These are phyloP conservation scores for Wallemia mellicola DNA, from an alignment of 1,284 basidiomycete genomes.

Conservation along the genomic window DNA sequence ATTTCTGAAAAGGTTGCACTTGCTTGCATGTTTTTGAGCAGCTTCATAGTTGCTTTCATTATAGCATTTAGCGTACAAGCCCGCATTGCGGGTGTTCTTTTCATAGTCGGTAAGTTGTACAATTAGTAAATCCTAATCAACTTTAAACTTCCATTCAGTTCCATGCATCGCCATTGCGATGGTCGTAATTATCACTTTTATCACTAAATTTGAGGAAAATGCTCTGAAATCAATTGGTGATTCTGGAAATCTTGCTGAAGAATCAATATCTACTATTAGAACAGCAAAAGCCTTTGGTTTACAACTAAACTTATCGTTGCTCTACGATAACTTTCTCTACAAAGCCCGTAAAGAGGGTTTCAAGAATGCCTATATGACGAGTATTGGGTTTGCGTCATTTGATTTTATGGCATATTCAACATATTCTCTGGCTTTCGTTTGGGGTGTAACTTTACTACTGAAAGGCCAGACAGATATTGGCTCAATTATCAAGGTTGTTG, in stretches of 20 bases:
- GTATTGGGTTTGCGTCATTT: neutral
- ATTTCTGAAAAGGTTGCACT: conserved; percentile 54
- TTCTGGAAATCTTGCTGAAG: conserved; percentile 66
- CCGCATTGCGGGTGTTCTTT: conserved; percentile 7
- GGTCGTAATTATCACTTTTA: neutral
- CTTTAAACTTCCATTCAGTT: too few species aligned
- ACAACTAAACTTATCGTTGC: neutral
- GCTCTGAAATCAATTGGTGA: conserved; percentile 48
- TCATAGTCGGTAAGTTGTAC: too few species aligned
- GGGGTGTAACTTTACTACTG: neutral
- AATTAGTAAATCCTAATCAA: too few species aligned
- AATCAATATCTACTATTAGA: conserved; percentile 68
- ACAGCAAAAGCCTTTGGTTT: conserved; percentile 70
- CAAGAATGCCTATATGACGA: neutral
- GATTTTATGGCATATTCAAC: conserved; percentile 1
- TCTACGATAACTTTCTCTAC: neutral
- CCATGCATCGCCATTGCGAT: neutral
- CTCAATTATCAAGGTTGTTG: conserved; percentile 7
- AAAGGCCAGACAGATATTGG: neutral
- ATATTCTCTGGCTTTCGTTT: conserved; percentile 14
- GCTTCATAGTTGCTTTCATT: conserved; percentile 22
- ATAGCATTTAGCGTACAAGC: conserved; percentile 46
- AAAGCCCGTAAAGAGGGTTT: neutral
- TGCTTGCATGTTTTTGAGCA: conserved; percentile 17
- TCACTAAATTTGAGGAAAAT: conserved; percentile 6